Conservation (phyloP, 805 yeast genomes). For the Metschnikowia kofuensis region DNA sequence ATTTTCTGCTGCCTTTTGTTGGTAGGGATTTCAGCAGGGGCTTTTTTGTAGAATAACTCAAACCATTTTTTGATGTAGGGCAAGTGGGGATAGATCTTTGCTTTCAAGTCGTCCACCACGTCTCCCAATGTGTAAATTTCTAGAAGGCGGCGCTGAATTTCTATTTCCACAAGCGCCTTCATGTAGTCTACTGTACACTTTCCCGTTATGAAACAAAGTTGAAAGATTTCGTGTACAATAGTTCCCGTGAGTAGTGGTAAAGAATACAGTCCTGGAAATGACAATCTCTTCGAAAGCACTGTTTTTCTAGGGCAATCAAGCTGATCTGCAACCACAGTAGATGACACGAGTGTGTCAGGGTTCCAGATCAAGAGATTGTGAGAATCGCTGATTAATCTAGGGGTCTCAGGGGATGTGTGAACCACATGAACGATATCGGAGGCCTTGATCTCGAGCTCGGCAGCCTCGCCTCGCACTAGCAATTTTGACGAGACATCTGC, state of each 20-base stretch:
- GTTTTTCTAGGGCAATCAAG: conserved; percentile 71
- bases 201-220: conserved; percentile 45
- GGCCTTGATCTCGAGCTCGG: conserved; percentile 42
- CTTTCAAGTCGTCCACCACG: conserved; percentile 41
- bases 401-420: conserved; percentile 38
- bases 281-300: conserved; percentile 53
- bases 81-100: conserved; percentile 45
- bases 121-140: conserved; percentile 57
- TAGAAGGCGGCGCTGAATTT: conserved; percentile 43
- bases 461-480: conserved; percentile 62
- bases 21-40: conserved; percentile 24
- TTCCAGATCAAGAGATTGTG: conserved; percentile 70
- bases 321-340: conserved; percentile 78
- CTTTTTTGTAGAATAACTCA: conserved; percentile 37
- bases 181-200: conserved; percentile 40
- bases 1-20: conserved; percentile 30
- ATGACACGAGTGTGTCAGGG: conserved; percentile 80
- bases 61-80: conserved; percentile 55
- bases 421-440: conserved; percentile 65
- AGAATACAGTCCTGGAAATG: conserved; percentile 61
- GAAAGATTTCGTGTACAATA: conserved; percentile 76
- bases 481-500: conserved; percentile 35
- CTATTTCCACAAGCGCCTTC: conserved; percentile 33
- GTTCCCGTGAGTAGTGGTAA: conserved; percentile 76
- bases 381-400: conserved; percentile 50